Base-by-base conservation (phyloP, 2,329 filamentous ascomycete genomes). In the Didymella pomorum region DNA sequence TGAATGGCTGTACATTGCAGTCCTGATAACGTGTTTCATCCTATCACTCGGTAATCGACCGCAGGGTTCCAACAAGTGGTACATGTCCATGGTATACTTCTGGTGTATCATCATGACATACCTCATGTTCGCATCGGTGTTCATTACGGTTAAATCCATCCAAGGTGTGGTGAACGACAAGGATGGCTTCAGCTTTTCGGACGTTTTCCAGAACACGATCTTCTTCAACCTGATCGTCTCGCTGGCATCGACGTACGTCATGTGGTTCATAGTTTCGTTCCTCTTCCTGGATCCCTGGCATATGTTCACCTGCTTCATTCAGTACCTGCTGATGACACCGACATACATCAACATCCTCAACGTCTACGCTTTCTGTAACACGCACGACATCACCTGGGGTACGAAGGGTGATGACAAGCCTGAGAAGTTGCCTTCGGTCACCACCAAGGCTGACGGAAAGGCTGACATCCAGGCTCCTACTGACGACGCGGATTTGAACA, bases 281-380 rank as follows among this genome's bases (percentile, higher is more conserved):
- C 83, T 99, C 67, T 98, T 98, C 88, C 88, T 98, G 78, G 95
- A 99, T 76, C 95, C 95, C 4, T 99, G 95, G 94, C 95, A 99
- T 80, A 98, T 99, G 93, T 85, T 97, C 77, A 98, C 95, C n/a
- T 87, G 80, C 50, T 92, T 98, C 78, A 78, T 93, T 47, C 95
- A 98, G 85, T 99, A 99, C 77, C 88, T 98, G 69, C 86, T 98
- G 41, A 85, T 99, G 57, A 97, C 93, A 0, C 95, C 95, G 0
- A 97, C 93, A 0, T 99, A 97, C 80, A 96, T 96, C 81, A 99
- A 98, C 79, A 93, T 98, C 58, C 88, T 99, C 71, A 99, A 98
- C 82, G 95, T 99, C 56, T 99, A 98, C 79, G 94, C 94, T 61
- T 99, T 99, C 80, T 98, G 93, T 80, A 97, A 97, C 79, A 97